Evolutionary conservation across 164 flowering plant species (phyloP).

Genomic region (Taxillus chinensis): DNA sequence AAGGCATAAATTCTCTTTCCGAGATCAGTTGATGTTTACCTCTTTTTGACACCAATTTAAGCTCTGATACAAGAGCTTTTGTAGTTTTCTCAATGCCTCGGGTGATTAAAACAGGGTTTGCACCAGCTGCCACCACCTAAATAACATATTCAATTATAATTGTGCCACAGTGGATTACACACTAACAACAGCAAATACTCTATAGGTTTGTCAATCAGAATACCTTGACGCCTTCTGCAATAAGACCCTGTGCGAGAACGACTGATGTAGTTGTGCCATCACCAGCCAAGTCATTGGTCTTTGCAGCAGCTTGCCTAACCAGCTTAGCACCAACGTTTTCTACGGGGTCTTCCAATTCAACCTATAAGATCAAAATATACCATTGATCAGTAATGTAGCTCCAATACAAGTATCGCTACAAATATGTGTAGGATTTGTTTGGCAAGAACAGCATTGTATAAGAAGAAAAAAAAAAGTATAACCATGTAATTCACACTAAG

Average conservation of each 20-base stretch:
- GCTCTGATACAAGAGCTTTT: slow-evolving; percentile 81
- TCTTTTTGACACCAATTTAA: slow-evolving; percentile 82
- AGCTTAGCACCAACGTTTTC: slow-evolving; percentile 96
- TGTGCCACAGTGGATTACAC: too few species aligned
- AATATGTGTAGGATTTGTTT: too few species aligned
- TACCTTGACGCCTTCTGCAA: slow-evolving; percentile 96
- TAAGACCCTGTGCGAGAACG: slow-evolving; percentile 96
- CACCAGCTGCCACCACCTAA: slow-evolving; percentile 98
- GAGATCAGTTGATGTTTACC: slow-evolving; percentile 23
- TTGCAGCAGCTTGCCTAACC: slow-evolving; percentile 98
- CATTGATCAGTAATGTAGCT: background rate
- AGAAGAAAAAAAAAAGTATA: too few species aligned
- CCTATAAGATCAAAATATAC: slow-evolving; percentile 22
- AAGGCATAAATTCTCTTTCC: too few species aligned
- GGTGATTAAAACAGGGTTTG: slow-evolving; percentile 92
- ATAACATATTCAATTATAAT: background rate
- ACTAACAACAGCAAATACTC: background rate
- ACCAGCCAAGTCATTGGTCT: slow-evolving; percentile 98
- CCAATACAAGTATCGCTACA: too few species aligned
- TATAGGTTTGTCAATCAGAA: background rate
- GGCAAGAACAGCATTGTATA: too few species aligned
- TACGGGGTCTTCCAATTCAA: slow-evolving; percentile 95
- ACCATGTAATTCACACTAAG: too few species aligned
- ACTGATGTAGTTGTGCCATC: slow-evolving; percentile 99
- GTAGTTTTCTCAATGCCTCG: slow-evolving; percentile 95